Evolutionary conservation across 31 red algal genomes (phyloP).

Genomic region (Bonnemaisonia californica): DNA sequence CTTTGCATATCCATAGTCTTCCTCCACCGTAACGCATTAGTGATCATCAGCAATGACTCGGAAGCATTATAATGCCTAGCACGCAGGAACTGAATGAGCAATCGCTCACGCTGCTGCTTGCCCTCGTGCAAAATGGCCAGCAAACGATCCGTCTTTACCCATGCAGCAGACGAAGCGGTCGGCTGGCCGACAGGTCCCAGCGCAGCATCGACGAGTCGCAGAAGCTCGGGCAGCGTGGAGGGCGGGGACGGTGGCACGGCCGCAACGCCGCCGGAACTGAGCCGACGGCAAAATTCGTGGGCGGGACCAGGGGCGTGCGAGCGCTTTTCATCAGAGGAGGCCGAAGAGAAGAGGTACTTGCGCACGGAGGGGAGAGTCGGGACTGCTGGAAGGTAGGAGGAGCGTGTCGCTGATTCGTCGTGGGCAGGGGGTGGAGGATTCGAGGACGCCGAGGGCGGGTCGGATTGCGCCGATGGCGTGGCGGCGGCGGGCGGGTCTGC

Average conservation of each 20-base stretch:
- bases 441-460: not conserved
- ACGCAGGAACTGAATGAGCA: constrained; percentile 56
- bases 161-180: not conserved
- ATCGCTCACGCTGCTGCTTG: constrained; percentile 25
- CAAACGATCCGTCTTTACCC: constrained; percentile 29
- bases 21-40: constrained; percentile 45
- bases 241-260: not conserved
- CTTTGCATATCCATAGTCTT: constrained; percentile 27
- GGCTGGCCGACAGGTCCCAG: constrained; percentile 45
- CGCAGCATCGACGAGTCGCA: constrained; percentile 17
- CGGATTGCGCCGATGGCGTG: not conserved
- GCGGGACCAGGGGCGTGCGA: too few species aligned
- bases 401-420: not conserved
- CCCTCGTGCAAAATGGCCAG: constrained; percentile 15
- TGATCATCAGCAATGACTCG: constrained; percentile 44
- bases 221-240: constrained; percentile 30
- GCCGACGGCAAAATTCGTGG: not conserved
- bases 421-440: not conserved
- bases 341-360: constrained; percentile 25
- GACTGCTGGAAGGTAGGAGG: constrained; percentile 18
- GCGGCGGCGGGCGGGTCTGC: not conserved
- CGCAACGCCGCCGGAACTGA: not conserved
- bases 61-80: constrained; percentile 47
- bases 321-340: not conserved
- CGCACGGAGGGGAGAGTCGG: constrained; percentile 26